Evolutionary conservation across 768 basidiomycete genomes (phyloP), one percentile per base, ranked within the genome.

Genomic region (Trametes cinnabarina): DNA sequence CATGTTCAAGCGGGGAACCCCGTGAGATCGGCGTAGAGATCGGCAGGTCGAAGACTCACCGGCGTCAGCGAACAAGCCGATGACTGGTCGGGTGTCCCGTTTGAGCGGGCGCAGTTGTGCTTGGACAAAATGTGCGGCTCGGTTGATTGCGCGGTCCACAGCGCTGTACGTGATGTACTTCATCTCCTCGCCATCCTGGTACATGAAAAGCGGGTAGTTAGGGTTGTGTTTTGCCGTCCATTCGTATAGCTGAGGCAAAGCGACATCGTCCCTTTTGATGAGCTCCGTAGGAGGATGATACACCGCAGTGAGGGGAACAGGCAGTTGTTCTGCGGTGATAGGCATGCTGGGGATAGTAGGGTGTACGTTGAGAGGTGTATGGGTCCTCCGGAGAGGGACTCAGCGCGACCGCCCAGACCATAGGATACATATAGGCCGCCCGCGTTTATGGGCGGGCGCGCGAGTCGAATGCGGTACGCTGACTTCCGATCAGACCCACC

Each of bases 181-280:
- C 5, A 57, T 26, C 3, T 28, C 5, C 7, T 55, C 63, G 53
- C 60, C 61, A 10, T 62, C 63, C 3, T 64, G 50, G 11, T 57
- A 73, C 4, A 63, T 53, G 53, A 71, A 76, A 26, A 74, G 47
- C 10, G 71, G 72, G 55, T 77, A 74, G 23, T 68, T 50, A 0
- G 72, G 65, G n/a, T 62, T 67, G 43, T 75, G 57, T 23, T 63
- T 34, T 3, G 57, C 52, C 50, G 76, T 71, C 68, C 69, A 76
- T 41, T 77, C 77, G 34, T 68, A 72, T 9, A 76, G 47, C 54
- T 76, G 65, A 4, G 73, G 72, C 0, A 77, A 39, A 1, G 69
- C 68, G 10, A 75, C 28, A 5, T 47, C 43, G 5, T 35, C n/a
- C n/a, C 46, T 30, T 3, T 30, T 43, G 12, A 55, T 32, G n/a